These are phyloP conservation scores for Zygoascus flipseniorum DNA, from an alignment of 805 yeast species.

Conservation along the genomic window DNA sequence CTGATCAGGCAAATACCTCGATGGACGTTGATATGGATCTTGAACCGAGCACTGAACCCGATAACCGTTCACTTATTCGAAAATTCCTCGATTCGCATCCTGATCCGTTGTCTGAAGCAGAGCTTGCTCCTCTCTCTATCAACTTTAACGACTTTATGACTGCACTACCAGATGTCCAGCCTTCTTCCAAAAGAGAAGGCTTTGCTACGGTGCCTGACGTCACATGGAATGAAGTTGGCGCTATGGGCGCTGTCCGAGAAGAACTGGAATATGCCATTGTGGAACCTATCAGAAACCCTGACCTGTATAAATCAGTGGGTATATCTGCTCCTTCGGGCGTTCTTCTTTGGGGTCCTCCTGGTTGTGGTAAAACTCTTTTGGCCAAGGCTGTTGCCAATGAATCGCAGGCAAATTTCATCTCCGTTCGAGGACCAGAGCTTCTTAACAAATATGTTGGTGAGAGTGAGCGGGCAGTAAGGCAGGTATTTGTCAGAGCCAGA, in stretches of 20 bases:
- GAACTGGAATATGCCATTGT: constrained; percentile 96
- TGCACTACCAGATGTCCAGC: constrained; percentile 90
- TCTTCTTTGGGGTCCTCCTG: constrained; percentile 98
- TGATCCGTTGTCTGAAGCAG: constrained; percentile 64
- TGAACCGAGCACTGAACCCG: not conserved
- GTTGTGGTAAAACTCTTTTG: constrained; percentile 97
- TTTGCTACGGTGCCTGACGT: constrained; percentile 98
- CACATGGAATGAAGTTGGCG: constrained; percentile 93
- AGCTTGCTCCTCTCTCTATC: constrained; percentile 68
- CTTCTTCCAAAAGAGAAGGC: constrained; percentile 96
- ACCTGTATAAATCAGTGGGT: constrained; percentile 81
- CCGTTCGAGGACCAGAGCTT: constrained; percentile 93
- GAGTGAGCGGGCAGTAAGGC: constrained; percentile 86
- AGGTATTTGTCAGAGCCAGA: constrained; percentile 84
- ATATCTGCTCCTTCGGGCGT: constrained; percentile 97
- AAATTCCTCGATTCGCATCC: constrained; percentile 47
- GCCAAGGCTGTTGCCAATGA: constrained; percentile 93
- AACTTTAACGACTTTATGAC: constrained; percentile 68
- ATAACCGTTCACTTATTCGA: not conserved
- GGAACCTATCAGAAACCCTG: constrained; percentile 91
- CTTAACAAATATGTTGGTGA: constrained; percentile 96
- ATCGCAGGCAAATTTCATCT: constrained; percentile 90
- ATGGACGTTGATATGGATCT: constrained; percentile 26
- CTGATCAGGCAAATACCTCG: constrained; percentile 16
- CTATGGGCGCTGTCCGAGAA: constrained; percentile 66